Evolutionary conservation across 306 rosid species (phyloP).

Genomic region (Cucumis cinereus): DNA sequence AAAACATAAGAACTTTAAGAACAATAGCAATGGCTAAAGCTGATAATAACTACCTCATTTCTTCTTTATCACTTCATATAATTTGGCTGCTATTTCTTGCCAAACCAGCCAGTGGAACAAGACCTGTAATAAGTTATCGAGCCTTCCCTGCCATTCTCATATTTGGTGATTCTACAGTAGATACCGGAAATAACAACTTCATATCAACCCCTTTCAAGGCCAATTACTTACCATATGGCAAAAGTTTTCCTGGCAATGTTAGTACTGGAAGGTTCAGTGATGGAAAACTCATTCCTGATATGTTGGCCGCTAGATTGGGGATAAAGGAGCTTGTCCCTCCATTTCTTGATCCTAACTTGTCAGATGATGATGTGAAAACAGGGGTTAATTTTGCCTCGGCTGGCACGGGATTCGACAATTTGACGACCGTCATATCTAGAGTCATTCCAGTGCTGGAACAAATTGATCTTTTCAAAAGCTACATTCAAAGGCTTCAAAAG

Average conservation of each 20-base stretch:
- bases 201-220: constrained; percentile 22
- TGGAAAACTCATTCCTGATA: constrained; percentile 44
- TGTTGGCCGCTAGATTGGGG: constrained; percentile 31
- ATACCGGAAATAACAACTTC: constrained; percentile 58
- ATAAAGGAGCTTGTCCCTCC: constrained; percentile 50
- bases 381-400: constrained; percentile 60
- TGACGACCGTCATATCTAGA: constrained; percentile 15
- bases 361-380: constrained; percentile 31
- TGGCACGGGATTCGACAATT: constrained; percentile 40
- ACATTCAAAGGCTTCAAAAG: constrained; percentile 22
- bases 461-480: constrained; percentile 31
- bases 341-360: constrained; percentile 28
- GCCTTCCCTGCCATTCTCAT: constrained; percentile 36
- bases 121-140: too few relatives aligned
- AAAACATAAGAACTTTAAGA: too few relatives aligned
- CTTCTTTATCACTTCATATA: too few relatives aligned
- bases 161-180: constrained; percentile 53
- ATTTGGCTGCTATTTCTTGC: too few relatives aligned
- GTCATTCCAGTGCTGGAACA: constrained; percentile 36
- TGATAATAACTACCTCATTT: too few relatives aligned
- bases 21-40: too few relatives aligned
- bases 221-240: constrained; percentile 48
- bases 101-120: too few relatives aligned
- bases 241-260: constrained; percentile 36
- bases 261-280: constrained; percentile 50